Evolutionary conservation across 768 basidiomycete genomes (phyloP).

Genomic region (Podaxis sp.): DNA sequence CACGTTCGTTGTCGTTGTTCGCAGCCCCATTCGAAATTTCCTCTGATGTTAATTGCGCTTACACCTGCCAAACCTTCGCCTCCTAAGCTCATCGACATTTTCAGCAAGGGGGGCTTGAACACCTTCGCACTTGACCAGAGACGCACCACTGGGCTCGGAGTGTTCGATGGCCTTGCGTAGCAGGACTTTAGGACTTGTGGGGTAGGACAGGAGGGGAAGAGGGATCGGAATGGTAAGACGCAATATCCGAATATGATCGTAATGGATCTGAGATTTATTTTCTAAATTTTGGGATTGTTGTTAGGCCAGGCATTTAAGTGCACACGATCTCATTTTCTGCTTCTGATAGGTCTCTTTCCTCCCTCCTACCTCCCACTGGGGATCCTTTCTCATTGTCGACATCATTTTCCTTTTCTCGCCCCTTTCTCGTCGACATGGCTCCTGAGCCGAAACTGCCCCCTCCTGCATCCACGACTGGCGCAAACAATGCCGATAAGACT

Average conservation of each 20-base stretch:
- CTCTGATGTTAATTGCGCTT: not conserved
- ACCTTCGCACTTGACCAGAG: no score
- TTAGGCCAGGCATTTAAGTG: constrained; percentile 4
- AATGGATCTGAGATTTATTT: not conserved
- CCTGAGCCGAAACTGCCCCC: not conserved
- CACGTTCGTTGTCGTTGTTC: not conserved
- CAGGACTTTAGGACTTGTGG: not conserved
- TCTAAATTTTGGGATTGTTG: not conserved
- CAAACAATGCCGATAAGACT: not conserved
- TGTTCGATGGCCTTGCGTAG: not conserved
- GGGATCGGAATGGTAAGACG: not conserved
- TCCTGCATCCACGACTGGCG: not conserved
- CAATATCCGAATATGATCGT: not conserved
- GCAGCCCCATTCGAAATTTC: not conserved
- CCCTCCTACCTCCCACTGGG: not conserved
- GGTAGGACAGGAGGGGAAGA: not conserved
- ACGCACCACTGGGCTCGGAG: no score
- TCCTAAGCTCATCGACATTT: not conserved
- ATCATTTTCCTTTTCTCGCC: not conserved
- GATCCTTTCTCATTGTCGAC: not conserved
- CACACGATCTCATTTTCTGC: not conserved
- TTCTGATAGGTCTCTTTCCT: not conserved
- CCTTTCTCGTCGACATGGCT: not conserved
- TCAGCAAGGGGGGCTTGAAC: no score
- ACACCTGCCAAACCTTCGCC: not conserved